Percentiles rank a stretch among this genome's conserved stretches.
Conservation (phyloP, 78 protist species). For the Anaeramoeba flamelloides region DNA sequence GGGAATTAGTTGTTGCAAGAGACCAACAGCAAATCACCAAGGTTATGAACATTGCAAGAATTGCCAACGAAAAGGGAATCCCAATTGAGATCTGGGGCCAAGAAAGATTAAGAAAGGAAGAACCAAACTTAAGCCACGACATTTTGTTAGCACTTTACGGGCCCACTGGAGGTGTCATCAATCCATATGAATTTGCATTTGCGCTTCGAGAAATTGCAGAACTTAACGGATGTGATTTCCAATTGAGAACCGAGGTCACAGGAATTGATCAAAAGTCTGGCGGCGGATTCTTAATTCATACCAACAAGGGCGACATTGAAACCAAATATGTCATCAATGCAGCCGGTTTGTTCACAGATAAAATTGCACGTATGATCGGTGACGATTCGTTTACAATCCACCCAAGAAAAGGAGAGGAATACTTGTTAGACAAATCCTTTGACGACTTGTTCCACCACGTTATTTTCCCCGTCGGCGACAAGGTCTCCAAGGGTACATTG, state of each 20-base stretch:
- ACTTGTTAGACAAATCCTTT: not conserved
- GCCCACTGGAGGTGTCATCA: constrained; percentile 4
- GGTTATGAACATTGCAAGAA: not conserved
- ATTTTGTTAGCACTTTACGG: not conserved
- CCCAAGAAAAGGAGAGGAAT: constrained; percentile 2
- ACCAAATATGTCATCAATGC: not conserved
- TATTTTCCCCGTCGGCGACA: not conserved
- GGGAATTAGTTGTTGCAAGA: not conserved
- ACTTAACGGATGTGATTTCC: not conserved
- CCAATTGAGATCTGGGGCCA: not conserved
- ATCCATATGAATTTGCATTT: not conserved
- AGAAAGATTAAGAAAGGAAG: not conserved
- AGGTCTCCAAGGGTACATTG: not conserved
- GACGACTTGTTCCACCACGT: not conserved
- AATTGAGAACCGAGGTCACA: not conserved
- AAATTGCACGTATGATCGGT: not conserved
- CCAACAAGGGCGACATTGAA: not conserved
- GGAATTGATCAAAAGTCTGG: not conserved
- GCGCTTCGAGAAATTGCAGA: not conserved
- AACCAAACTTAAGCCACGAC: not conserved
- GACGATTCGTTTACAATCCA: not conserved
- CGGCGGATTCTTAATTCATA: not conserved
- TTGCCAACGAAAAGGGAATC: not conserved
- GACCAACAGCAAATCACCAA: not conserved
- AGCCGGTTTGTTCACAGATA: not conserved